These are phyloP conservation scores for Eimeria acervulina DNA, from an alignment of 169 alveolate genomes.

Conservation along the genomic window DNA sequence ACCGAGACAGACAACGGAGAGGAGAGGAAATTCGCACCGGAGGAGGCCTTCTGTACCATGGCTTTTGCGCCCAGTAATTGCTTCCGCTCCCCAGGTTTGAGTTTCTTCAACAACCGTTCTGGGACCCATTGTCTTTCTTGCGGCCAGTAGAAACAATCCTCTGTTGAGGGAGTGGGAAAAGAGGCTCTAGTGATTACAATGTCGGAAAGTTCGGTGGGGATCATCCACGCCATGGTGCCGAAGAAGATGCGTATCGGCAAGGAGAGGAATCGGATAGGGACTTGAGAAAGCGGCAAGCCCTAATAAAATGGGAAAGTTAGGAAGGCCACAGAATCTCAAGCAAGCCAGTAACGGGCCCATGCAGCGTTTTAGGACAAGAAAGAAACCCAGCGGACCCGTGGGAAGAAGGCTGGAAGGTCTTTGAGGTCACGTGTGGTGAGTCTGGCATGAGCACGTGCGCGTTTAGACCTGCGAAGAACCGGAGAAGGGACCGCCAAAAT, in stretches of 20 bases:
- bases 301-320: too few species aligned
- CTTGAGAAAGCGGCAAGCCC: not conserved
- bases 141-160: constrained; percentile 73
- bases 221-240: constrained; percentile 69
- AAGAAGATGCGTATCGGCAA: not conserved
- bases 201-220: constrained; percentile 63
- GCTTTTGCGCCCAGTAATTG: constrained; percentile 53
- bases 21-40: constrained; percentile 26
- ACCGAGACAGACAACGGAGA: not conserved
- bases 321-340: not conserved
- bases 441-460: not conserved
- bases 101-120: constrained; percentile 57
- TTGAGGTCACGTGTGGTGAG: not conserved
- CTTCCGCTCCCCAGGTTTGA: constrained; percentile 23
- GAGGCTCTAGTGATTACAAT: not conserved
- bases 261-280: not conserved
- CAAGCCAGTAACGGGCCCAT: not conserved
- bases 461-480: not conserved
- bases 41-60: constrained; percentile 76
- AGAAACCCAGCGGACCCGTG: not conserved
- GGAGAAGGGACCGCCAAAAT: not conserved
- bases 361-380: not conserved
- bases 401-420: not conserved
- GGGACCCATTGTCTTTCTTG: constrained; percentile 75
- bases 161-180: constrained; percentile 77